A percentile compares a stretch with the other conserved stretches of the same genome.
These are phyloP conservation scores for Colletotrichum tofieldiae DNA, from an alignment of 2,329 filamentous ascomycete genomes.

Conservation along the genomic window DNA sequence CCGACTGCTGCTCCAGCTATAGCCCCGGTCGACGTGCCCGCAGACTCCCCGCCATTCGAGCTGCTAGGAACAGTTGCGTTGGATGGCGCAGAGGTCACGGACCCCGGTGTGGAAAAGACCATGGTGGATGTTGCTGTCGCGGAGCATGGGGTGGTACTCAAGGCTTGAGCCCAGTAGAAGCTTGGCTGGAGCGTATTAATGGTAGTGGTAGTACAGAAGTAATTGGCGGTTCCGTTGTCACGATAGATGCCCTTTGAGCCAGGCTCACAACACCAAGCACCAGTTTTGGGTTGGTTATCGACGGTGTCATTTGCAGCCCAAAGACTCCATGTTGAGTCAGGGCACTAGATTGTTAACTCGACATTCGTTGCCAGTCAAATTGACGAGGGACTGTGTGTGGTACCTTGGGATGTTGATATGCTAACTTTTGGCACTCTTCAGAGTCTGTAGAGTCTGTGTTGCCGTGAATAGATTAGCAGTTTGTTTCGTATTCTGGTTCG, in stretches of 20 bases:
- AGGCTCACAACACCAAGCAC: constrained; percentile 13
- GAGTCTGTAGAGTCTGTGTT: neutral
- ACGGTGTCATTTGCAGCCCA: constrained; percentile 3
- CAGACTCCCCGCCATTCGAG: neutral
- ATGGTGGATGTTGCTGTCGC: neutral
- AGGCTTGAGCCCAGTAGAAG: neutral
- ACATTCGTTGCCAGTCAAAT: neutral
- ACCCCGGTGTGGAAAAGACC: neutral
- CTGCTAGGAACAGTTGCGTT: neutral
- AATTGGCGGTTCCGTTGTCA: constrained; percentile 9
- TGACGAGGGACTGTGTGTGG: neutral
- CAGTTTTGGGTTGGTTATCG: neutral
- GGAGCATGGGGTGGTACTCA: neutral
- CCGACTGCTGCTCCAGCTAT: neutral
- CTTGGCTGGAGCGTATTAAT: neutral
- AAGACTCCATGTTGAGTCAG: constrained; percentile 5
- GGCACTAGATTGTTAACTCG: constrained; percentile 4
- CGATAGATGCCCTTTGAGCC: neutral
- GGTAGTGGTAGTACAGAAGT: neutral
- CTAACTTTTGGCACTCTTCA: neutral
- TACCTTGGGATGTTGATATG: constrained; percentile 10
- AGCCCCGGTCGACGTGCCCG: neutral
- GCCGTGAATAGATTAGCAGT: neutral
- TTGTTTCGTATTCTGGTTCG: too few relatives aligned
- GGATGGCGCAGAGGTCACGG: neutral